Conservation (phyloP, 2,329 filamentous ascomycete species). For the Trichoderma brevicompactum region DNA sequence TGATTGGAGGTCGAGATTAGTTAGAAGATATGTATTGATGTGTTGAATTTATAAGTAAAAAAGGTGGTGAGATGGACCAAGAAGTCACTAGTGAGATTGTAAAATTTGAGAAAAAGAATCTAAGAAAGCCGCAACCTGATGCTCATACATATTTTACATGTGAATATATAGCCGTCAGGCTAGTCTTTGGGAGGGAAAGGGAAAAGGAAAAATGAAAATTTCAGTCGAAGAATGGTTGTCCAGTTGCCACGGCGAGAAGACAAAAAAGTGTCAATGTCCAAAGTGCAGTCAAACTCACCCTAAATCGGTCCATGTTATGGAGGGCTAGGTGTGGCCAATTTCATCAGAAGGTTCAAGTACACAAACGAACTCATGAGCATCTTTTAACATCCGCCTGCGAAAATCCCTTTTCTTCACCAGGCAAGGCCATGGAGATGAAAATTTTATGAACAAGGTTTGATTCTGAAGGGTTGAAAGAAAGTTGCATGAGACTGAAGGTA, state of each 20-base stretch:
- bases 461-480: neutral
- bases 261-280: neutral
- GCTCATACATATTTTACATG: too few relatives aligned
- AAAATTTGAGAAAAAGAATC: neutral
- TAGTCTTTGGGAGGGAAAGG: too few relatives aligned
- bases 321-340: slow-evolving; percentile 24
- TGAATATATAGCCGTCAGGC: too few relatives aligned
- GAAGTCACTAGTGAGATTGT: neutral
- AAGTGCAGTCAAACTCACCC: slow-evolving; percentile 30
- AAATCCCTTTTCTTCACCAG: neutral
- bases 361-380: neutral
- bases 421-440: neutral
- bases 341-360: neutral
- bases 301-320: slow-evolving; percentile 34
- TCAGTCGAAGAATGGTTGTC: too few relatives aligned
- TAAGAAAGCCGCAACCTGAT: neutral
- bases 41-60: neutral
- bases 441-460: slow-evolving; percentile 1
- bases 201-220: too few relatives aligned
- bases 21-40: neutral
- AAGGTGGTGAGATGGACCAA: neutral
- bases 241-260: too few relatives aligned
- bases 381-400: neutral
- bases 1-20: slow-evolving; percentile 16
- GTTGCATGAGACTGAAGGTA: slow-evolving; percentile 1